Evolutionary conservation across 306 rosid species (phyloP).

Genomic region (Rosa rugosa): DNA sequence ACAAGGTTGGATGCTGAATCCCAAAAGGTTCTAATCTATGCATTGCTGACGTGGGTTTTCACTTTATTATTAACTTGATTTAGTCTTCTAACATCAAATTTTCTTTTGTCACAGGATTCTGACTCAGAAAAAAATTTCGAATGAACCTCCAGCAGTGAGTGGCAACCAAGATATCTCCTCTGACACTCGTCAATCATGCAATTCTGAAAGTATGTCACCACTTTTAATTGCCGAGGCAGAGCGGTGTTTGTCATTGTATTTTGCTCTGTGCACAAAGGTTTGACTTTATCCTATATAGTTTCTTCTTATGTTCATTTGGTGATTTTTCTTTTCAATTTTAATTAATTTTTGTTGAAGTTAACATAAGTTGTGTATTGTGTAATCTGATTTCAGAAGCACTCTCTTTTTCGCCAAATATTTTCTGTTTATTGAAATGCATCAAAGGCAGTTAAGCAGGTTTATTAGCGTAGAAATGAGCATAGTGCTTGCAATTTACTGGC

Average conservation of each 20-base stretch:
- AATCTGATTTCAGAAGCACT: slow-evolving; percentile 65
- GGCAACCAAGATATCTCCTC: slow-evolving; percentile 59
- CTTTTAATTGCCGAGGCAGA: slow-evolving; percentile 68
- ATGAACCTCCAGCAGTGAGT: slow-evolving; percentile 48
- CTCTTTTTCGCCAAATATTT: slow-evolving; percentile 82
- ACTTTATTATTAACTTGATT: not conserved
- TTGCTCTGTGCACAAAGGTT: slow-evolving; percentile 96
- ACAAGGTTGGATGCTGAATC: slow-evolving; percentile 34
- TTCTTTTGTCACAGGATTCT: slow-evolving; percentile 42
- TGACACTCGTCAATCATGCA: slow-evolving; percentile 54
- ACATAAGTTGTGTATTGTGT: slow-evolving; percentile 29
- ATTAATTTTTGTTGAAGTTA: slow-evolving; percentile 9
- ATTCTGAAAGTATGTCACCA: slow-evolving; percentile 47
- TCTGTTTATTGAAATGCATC: slow-evolving; percentile 63
- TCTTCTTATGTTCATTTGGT: not conserved
- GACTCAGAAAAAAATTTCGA: slow-evolving; percentile 49
- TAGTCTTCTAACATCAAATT: not conserved
- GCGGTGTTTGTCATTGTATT: slow-evolving; percentile 82
- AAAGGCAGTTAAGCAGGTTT: slow-evolving; percentile 80
- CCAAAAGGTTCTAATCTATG: slow-evolving; percentile 48
- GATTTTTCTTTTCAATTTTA: not conserved
- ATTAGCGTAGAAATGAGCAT: slow-evolving; percentile 14
- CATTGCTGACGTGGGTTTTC: slow-evolving; percentile 17
- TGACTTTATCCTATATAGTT: slow-evolving; percentile 15
- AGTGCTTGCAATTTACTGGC: slow-evolving; percentile 17